Evolutionary conservation across 129 eudicot genomes (phyloP).

Genomic region (Ambrosia artemisiifolia): DNA sequence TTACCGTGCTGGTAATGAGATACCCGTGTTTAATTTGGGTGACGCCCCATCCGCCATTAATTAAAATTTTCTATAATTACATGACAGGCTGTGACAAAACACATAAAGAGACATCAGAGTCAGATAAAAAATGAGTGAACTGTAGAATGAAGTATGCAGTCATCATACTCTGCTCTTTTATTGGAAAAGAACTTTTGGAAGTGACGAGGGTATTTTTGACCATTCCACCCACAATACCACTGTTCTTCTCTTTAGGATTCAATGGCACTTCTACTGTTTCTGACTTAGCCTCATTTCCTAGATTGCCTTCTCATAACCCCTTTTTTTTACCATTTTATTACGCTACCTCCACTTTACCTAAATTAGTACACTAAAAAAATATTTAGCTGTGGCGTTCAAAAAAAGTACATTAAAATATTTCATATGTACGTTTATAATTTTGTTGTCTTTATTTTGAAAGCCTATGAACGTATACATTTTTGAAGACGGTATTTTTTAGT

Average conservation of each 20-base stretch:
- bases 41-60: too few relatives aligned
- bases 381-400: too few relatives aligned
- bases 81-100: constrained; percentile 6
- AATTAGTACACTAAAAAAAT: neutral
- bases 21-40: too few relatives aligned
- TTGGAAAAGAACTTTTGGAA: constrained; percentile 21
- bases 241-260: constrained; percentile 23
- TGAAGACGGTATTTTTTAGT: too few relatives aligned
- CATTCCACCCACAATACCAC: constrained; percentile 1
- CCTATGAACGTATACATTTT: too few relatives aligned
- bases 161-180: constrained; percentile 18
- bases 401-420: too few relatives aligned
- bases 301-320: neutral
- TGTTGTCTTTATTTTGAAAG: too few relatives aligned
- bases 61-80: too few relatives aligned
- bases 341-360: neutral
- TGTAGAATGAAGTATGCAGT: constrained; percentile 13
- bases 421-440: too few relatives aligned
- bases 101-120: constrained; percentile 8
- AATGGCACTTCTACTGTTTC: constrained; percentile 24
- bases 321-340: neutral
- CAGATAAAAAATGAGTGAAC: constrained; percentile 1
- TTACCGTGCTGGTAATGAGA: too few relatives aligned
- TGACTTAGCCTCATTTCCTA: constrained; percentile 2
- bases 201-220: constrained; percentile 20